Percentiles rank a stretch among this genome's conserved stretches.
Evolutionary conservation across 2,329 filamentous ascomycete genomes (phyloP).

Genomic region (Aspergillus bombycis): DNA sequence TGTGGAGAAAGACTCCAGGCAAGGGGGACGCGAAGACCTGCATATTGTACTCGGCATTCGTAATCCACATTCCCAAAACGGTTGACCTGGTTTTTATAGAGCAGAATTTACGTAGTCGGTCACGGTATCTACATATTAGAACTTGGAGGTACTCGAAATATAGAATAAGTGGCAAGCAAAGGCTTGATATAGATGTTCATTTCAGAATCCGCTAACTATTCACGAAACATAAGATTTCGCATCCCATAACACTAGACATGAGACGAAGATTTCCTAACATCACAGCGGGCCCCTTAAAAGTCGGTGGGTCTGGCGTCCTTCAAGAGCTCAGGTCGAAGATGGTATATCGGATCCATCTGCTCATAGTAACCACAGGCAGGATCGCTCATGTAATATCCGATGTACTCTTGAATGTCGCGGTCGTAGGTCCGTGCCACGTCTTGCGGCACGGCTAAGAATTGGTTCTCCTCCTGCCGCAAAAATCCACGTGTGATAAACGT

Average conservation of each 20-base stretch:
- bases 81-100: too few relatives aligned
- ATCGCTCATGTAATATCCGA: conserved; percentile 24
- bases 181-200: too few relatives aligned
- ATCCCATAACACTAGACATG: too few relatives aligned
- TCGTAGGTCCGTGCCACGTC: conserved; percentile 17
- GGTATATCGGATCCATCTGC: conserved; percentile 14
- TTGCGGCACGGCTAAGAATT: conserved; percentile 33
- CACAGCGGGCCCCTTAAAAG: neutral
- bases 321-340: neutral
- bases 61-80: too few relatives aligned
- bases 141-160: too few relatives aligned
- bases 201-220: too few relatives aligned
- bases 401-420: conserved; percentile 19
- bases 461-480: conserved; percentile 45
- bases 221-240: too few relatives aligned
- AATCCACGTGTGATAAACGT: conserved; percentile 39
- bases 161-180: too few relatives aligned
- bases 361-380: conserved; percentile 18
- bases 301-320: neutral
- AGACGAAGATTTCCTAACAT: too few relatives aligned
- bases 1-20: neutral
- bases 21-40: neutral
- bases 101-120: too few relatives aligned
- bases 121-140: too few relatives aligned
- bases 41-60: too few relatives aligned